Evolutionary conservation across 1,284 basidiomycete genomes (phyloP).

Genomic region (Tilletia indica): DNA sequence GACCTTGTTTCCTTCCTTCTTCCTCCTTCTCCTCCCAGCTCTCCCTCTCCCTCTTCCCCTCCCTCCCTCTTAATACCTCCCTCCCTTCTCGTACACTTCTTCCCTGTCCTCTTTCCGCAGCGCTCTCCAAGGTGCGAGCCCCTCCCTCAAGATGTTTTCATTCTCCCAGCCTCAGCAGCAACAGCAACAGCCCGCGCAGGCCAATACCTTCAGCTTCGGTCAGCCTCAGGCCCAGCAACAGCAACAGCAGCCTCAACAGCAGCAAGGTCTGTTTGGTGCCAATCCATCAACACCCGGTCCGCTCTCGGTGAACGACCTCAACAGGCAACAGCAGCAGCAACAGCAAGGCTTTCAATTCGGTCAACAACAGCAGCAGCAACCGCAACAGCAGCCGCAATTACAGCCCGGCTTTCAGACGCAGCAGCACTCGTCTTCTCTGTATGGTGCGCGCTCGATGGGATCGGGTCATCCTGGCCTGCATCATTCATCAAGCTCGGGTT

Average conservation of each 20-base stretch:
- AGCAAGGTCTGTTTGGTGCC: background rate
- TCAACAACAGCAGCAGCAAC: background rate
- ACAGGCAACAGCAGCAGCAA: slow-evolving; percentile 7
- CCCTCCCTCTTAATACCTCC: background rate
- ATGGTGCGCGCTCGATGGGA: background rate
- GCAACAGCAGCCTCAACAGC: background rate
- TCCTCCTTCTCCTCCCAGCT: no score
- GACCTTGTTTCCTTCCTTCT: no score
- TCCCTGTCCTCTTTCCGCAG: no score
- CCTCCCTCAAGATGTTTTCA: background rate
- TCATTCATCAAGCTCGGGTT: slow-evolving; percentile 8
- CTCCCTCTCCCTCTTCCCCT: no score
- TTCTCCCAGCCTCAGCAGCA: slow-evolving; percentile 14
- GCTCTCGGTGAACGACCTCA: slow-evolving; percentile 14
- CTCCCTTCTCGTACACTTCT: background rate
- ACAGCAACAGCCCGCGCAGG: background rate
- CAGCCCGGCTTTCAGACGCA: background rate
- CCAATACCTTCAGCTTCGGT: background rate
- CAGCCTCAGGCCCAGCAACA: slow-evolving; percentile 1
- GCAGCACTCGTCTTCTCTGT: background rate
- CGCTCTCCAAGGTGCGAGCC: background rate
- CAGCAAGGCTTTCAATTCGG: slow-evolving; percentile 7
- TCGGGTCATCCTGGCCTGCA: background rate
- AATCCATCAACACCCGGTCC: slow-evolving; percentile 11
- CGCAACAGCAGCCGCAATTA: background rate